Evolutionary conservation across 116 monocot genomes (phyloP), one percentile per base, ranked within the genome.

Genomic region (Trichopus zeylanicus): DNA sequence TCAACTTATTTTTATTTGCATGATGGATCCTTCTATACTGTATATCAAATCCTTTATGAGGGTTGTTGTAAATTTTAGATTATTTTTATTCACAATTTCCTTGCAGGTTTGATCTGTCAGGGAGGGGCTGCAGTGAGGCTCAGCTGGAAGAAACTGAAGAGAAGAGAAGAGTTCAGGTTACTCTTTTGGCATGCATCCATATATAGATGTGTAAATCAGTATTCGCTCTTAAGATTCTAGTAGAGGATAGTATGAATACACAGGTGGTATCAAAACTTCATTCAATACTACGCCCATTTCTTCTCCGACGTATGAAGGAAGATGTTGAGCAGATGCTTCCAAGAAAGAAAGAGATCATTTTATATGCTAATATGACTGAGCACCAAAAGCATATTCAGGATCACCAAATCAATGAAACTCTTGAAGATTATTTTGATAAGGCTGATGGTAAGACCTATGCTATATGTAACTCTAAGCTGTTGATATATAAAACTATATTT

Each of bases 321-420:
- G 84, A 91, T 78, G 97, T 97, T 26, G 97, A 97, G 53, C 78
- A 80, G 49, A 77, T 87, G 81, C 87, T 91, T 77, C 97, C 97
- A 10, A 53, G 55, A 33, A 97, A 97, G 77, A 97, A 91, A 66
- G 97, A 97, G 77, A 97, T 97, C 32, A 97, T 97, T 65, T 63
- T 97, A 26, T 97, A 97, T 73, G 87, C 91, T 49, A 79, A 76
- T 54, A 97, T 97, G 91, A 91, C 84, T 27, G 77, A 81, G 12
- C 75, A 78, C 68, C 97, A 97, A 57, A 97, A 82, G 75, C 63
- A 66, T 37, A 53, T 97, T 42, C 91, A 91, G 64, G 64, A 75
- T 42, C 97, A 87, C 65, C 78, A 91, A 26, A 61, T 84, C 1
- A 73, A 87, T 49, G 74, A 73, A 58, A 82, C 97, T 65, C 67